Evolutionary conservation across 345 rosid species (phyloP), one percentile per base, ranked within the genome.

Genomic region (Psidium guajava): DNA sequence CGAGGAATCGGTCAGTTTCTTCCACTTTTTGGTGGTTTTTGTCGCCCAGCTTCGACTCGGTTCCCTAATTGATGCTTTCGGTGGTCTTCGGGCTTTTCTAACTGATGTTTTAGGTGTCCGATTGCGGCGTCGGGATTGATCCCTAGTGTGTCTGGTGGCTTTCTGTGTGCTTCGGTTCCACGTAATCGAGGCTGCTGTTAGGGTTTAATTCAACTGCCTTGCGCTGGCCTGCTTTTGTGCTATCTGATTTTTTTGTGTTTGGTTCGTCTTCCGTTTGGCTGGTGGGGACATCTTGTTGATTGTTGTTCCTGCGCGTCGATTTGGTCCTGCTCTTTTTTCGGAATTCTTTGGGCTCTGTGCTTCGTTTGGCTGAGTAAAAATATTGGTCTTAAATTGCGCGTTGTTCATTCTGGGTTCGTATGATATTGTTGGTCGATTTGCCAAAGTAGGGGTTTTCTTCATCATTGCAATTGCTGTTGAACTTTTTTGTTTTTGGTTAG

Each of bases 1-100:
- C 44, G 85, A 84, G 6, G 88, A 88, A 54, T 18, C 84, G 90
- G 90, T 86, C 50, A 54, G 85, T 86, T 56, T 18, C 25, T 16
- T 9, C 15, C 22, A 10, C 47, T 13, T 14, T 21, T 28, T 22
- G 73, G 42, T 4, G 84, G 61, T 55, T 85, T 49, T 42, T 58
- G 21, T 9, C 44, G 6, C 1, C 53, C 40, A 22, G 51, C 11
- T 25, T 47, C 25, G 27, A 49, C 55, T 53, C 42, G 55, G 53
- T 59, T 2, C 32, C 32, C 56, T 3, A 6, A 24, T 82, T 25
- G 53, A 6, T 58, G 69, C 77, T 55, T 27, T 32, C 8, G 3
- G 42, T 2, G 12, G 85, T n/a, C 1, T 56, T 25, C 6, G 77
- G 74, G 85, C 5, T 36, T 83, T 57, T 10, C 22, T 69, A 18